Percentiles rank a stretch among this genome's conserved stretches.
These are phyloP conservation scores for Phylloporus gajari DNA, from an alignment of 1,284 basidiomycete genomes.

Conservation along the genomic window DNA sequence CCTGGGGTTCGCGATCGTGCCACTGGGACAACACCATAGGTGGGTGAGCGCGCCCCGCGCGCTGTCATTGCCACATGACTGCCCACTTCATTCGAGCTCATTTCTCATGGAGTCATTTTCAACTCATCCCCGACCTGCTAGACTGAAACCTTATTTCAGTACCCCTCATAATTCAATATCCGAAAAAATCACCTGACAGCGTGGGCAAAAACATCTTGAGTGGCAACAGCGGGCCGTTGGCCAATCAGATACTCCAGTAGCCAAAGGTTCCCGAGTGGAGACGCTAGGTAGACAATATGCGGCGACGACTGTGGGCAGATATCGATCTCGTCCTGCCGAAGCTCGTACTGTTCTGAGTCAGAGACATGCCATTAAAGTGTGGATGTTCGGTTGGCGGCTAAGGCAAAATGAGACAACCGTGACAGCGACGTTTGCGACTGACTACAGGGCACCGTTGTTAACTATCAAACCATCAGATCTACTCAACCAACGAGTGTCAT, in stretches of 20 bases:
- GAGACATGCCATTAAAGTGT: background rate
- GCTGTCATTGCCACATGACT: too few species aligned
- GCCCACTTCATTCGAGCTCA: too few species aligned
- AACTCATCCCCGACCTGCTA: background rate
- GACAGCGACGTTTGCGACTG: background rate
- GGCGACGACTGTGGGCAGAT: background rate
- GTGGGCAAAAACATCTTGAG: background rate
- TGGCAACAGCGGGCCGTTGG: background rate
- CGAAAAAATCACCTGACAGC: background rate
- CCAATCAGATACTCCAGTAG: background rate
- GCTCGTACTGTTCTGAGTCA: background rate
- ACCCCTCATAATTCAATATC: background rate
- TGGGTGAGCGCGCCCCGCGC: too few species aligned
- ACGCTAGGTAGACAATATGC: background rate
- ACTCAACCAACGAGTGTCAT: too few species aligned
- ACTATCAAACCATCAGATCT: too few species aligned
- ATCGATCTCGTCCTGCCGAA: background rate
- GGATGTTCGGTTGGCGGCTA: background rate
- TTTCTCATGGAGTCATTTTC: background rate
- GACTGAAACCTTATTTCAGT: background rate
- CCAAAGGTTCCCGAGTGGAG: background rate
- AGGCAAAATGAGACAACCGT: background rate
- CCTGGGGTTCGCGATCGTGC: too few species aligned
- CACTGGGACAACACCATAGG: too few species aligned
- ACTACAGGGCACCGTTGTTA: background rate